Evolutionary conservation across 371 early-diverging fungal genomes (phyloP).

Genomic region (Neoconidiobolus thromboides): DNA sequence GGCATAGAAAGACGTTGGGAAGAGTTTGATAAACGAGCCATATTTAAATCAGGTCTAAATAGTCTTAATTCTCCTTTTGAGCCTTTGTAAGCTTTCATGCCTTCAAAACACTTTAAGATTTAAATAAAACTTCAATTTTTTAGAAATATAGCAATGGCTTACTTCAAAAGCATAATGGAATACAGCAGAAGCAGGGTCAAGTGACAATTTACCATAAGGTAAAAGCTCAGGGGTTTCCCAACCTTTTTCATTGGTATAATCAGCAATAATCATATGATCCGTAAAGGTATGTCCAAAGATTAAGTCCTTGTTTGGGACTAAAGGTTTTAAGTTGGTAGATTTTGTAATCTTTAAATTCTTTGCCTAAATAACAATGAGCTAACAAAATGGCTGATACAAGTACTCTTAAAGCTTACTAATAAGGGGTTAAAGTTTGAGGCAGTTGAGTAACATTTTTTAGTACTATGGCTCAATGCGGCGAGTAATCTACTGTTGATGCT

Average conservation of each 20-base stretch:
- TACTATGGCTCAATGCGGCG: too few species aligned
- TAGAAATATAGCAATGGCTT: background rate
- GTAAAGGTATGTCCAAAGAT: constrained; percentile 79
- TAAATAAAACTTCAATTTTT: background rate
- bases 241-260: constrained; percentile 59
- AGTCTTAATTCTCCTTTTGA: constrained; percentile 58
- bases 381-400: too few species aligned
- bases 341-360: background rate
- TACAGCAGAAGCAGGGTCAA: constrained; percentile 74
- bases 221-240: constrained; percentile 55
- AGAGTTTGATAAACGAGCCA: constrained; percentile 57
- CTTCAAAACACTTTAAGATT: constrained; percentile 58
- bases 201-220: constrained; percentile 56
- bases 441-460: too few species aligned
- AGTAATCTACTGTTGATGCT: too few species aligned
- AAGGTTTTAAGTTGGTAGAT: constrained; percentile 9
- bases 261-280: constrained; percentile 81
- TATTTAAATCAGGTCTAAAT: constrained; percentile 83
- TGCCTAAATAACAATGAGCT: background rate
- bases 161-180: constrained; percentile 83
- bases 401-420: too few species aligned
- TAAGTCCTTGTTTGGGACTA: constrained; percentile 55
- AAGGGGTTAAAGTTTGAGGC: too few species aligned
- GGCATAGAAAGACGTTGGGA: constrained; percentile 67
- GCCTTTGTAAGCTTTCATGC: constrained; percentile 82